Conservation (phyloP, 2,329 filamentous ascomycete species). For the Tolypocladium endophyticum region DNA sequence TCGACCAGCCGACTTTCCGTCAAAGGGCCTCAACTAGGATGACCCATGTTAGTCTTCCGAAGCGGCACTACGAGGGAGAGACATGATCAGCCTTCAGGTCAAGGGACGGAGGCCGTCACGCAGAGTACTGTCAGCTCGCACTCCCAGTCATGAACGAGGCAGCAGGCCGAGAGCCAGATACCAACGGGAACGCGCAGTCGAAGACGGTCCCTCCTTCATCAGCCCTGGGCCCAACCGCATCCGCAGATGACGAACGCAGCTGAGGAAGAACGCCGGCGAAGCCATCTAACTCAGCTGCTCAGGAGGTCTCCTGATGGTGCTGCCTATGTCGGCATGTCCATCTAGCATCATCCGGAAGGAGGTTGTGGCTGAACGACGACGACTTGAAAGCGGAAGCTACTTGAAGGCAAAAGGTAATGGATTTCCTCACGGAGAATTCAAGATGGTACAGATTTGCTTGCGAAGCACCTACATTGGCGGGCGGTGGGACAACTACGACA, state of each 20-base stretch:
- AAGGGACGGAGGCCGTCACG: neutral
- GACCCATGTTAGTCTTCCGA: too few relatives aligned
- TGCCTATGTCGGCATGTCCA: too few relatives aligned
- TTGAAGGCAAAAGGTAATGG: neutral
- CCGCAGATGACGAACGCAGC: neutral
- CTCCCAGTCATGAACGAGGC: neutral
- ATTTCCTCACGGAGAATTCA: neutral
- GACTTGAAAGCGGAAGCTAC: neutral
- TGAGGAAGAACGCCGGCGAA: neutral
- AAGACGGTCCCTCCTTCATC: neutral
- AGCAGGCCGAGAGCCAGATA: neutral
- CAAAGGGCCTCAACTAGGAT: constrained; percentile 26
- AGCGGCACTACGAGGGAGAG: neutral
- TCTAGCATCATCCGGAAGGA: neutral
- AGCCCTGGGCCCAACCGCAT: too few relatives aligned
- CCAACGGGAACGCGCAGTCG: neutral
- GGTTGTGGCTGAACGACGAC: neutral
- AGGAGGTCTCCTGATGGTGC: neutral
- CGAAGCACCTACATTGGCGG: too few relatives aligned
- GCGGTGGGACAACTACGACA: neutral
- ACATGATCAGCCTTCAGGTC: neutral
- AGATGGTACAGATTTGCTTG: neutral
- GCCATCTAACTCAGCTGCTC: neutral
- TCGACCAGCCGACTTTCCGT: constrained; percentile 69
- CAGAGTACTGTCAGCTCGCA: neutral